Evolutionary conservation across 176 grass and related monocot species (phyloP), one percentile per base, ranked within the genome.

Genomic region (Alopecurus myosuroides): DNA sequence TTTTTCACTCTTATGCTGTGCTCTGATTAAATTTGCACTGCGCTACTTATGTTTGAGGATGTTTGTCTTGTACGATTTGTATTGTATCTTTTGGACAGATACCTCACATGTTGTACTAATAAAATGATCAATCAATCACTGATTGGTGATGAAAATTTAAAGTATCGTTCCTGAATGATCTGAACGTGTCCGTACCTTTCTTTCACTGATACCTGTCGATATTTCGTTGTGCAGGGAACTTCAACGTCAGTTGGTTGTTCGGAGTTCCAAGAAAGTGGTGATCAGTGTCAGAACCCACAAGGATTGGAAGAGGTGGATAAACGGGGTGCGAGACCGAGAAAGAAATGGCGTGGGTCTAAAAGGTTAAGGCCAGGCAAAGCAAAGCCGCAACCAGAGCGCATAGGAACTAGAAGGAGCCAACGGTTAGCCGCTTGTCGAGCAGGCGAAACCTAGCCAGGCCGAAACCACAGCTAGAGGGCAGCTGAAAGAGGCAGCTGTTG

Each of bases 201-300:
- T 70, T 80, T n/a, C 81, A 23, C 57, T 80, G 60, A 87, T 64
- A 70, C 11, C 14, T 64, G 37, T 49, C 45, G 39, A 35, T 90
- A 26, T 79, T 86, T 83, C 60, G 26, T 77, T 81, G 29, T 19
- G 31, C 61, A 95, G 93, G 86, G 61, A 39, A 80, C 77, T 80
- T 65, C 68, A 86, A 41, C 70, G 39, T 53, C 79, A 60, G 39
- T 60, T 78, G 52, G 36, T 81, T 70, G 34, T 53, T 29, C 74
- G 53, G 85, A 74, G 58, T 23, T 60, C 39, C 70, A 75, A 55
- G 75, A 19, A 39, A 77, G 51, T 49, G 44, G 85, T 46, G 82
- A 81, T 12, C 82, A 83, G 19, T 81, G 79, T 70, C 78, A 84
- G 44, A 77, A 66, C 60, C 79, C 78, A 75, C 92, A 81, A 81